Percentiles rank a stretch among this genome's conserved stretches.
Evolutionary conservation across 2,329 filamentous ascomycete genomes (phyloP).

Genomic region (Dactylellina drechsleri): DNA sequence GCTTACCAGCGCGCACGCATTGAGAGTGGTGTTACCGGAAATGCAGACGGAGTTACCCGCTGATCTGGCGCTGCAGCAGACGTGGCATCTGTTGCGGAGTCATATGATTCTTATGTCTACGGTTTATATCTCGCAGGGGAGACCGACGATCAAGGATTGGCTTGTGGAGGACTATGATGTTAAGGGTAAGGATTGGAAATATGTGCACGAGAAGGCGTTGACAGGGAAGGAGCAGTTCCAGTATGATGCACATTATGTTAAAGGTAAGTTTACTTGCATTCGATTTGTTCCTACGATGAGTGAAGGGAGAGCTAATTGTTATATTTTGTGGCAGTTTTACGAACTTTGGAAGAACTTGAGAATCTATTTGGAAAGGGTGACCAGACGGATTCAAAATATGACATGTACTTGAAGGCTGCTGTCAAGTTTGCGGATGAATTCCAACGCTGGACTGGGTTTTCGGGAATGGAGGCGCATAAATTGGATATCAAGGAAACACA

Average conservation of each 20-base stretch:
- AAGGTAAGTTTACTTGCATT: constrained; percentile 68
- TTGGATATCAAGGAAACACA: constrained; percentile 30
- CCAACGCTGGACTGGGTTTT: constrained; percentile 57
- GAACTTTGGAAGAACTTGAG: constrained; percentile 56
- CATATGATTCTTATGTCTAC: constrained; percentile 89
- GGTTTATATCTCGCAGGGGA: constrained; percentile 78
- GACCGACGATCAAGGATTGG: constrained; percentile 77
- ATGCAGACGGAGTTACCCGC: constrained; percentile 67
- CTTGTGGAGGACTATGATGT: constrained; percentile 71
- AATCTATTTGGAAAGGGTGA: constrained; percentile 55
- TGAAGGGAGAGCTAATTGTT: background rate
- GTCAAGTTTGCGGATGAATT: constrained; percentile 66
- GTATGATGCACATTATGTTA: constrained; percentile 84
- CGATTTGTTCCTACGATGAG: background rate
- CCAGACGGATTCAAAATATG: constrained; percentile 58
- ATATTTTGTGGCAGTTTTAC: constrained; percentile 48
- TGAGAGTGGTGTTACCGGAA: constrained; percentile 83
- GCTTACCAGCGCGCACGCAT: constrained; percentile 85
- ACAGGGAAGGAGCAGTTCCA: constrained; percentile 69
- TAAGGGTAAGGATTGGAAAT: constrained; percentile 78
- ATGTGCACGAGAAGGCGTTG: constrained; percentile 77
- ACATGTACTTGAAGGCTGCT: constrained; percentile 66
- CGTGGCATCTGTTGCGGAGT: constrained; percentile 78
- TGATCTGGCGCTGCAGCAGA: constrained; percentile 67
- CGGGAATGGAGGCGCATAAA: background rate